These are phyloP conservation scores for Sporothrix mexicana DNA, from an alignment of 2,329 filamentous ascomycete species.

Conservation along the genomic window DNA sequence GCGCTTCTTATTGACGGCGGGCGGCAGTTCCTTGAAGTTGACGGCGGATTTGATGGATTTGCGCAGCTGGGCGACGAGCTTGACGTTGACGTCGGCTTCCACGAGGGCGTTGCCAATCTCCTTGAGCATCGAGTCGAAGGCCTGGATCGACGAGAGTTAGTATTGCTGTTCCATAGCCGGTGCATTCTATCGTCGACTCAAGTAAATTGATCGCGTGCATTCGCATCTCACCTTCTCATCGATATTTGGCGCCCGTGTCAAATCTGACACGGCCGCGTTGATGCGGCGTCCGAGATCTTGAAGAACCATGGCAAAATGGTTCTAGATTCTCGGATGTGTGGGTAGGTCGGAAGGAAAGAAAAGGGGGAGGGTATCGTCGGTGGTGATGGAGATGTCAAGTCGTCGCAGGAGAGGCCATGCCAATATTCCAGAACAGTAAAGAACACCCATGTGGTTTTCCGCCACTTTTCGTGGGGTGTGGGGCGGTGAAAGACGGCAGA, in stretches of 20 bases:
- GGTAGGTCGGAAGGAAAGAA: neutral
- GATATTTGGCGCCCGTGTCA: constrained; percentile 89
- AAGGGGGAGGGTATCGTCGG: neutral
- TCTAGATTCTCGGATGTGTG: constrained; percentile 8
- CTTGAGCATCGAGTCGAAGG: constrained; percentile 97
- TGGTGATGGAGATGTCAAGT: neutral
- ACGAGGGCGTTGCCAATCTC: constrained; percentile 95
- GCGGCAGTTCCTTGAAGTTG: constrained; percentile 91
- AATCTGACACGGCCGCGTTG: constrained; percentile 91
- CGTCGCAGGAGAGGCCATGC: constrained; percentile 12
- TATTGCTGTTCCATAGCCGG: neutral
- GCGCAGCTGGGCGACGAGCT: constrained; percentile 86
- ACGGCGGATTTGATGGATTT: constrained; percentile 90
- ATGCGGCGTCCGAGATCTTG: constrained; percentile 99
- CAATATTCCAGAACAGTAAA: constrained; percentile 23
- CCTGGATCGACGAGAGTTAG: constrained; percentile 55
- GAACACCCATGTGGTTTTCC: constrained; percentile 31
- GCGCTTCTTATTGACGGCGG: constrained; percentile 96
- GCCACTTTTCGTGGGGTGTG: constrained; percentile 32
- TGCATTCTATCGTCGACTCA: neutral
- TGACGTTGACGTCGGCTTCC: constrained; percentile 96
- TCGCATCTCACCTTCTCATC: constrained; percentile 81
- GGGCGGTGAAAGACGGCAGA: constrained; percentile 35
- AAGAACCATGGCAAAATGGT: constrained; percentile 76
- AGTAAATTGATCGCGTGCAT: neutral